These are phyloP conservation scores for Kwoniella shivajii DNA, from an alignment of 1,284 basidiomycete genomes.

Conservation along the genomic window DNA sequence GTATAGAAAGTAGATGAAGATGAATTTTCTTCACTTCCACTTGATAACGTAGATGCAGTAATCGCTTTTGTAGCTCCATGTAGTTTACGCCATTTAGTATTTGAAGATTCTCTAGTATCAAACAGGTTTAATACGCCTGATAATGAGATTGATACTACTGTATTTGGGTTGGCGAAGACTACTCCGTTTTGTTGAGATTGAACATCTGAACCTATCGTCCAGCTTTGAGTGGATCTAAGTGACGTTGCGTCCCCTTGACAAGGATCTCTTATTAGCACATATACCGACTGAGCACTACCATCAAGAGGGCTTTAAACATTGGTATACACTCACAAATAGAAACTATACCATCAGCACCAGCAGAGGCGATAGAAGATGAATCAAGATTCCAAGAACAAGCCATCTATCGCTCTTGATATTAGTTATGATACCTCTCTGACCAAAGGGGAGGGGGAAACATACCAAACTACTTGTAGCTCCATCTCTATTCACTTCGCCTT, in stretches of 20 bases:
- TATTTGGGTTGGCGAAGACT: constrained; percentile 71
- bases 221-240: constrained; percentile 67
- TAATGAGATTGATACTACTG: constrained; percentile 82
- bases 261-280: neutral
- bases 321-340: constrained; percentile 68
- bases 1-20: constrained; percentile 73
- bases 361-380: constrained; percentile 72
- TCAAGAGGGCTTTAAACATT: neutral
- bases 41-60: constrained; percentile 63
- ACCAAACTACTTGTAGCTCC: constrained; percentile 64
- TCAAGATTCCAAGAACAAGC: constrained; percentile 76
- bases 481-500: constrained; percentile 66
- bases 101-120: constrained; percentile 70
- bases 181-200: constrained; percentile 83
- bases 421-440: neutral
- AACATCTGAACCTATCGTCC: constrained; percentile 70
- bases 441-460: neutral
- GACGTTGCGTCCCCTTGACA: constrained; percentile 74
- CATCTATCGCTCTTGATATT: constrained; percentile 59
- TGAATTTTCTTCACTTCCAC: constrained; percentile 15
- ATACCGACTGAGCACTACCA: neutral
- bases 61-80: constrained; percentile 77
- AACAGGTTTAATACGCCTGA: constrained; percentile 82
- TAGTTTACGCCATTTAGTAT: constrained; percentile 62
- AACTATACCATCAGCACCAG: constrained; percentile 84